Percentiles rank a stretch among this genome's conserved stretches.
Conservation (phyloP, 129 eudicot genomes). For the Ambrosia trifida region DNA sequence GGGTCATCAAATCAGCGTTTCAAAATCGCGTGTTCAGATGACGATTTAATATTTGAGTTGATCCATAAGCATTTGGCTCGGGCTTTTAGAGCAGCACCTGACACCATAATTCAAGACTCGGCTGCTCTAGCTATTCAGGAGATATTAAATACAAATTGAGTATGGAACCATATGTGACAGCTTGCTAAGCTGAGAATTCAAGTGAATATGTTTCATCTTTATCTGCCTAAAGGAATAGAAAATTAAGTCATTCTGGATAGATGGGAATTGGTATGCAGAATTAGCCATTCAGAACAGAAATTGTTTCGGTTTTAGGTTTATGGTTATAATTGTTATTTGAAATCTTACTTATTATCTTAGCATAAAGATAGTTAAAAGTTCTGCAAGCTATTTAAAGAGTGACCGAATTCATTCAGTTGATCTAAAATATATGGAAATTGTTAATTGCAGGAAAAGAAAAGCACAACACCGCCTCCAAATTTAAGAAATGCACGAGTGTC, state of each 20-base stretch:
- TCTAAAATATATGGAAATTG: background rate
- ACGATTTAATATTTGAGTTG: conserved; percentile 94
- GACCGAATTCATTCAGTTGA: background rate
- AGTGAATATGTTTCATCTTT: too few species aligned
- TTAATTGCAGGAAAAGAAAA: conserved; percentile 67
- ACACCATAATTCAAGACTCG: conserved; percentile 78
- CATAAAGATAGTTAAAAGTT: background rate
- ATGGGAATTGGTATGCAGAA: background rate
- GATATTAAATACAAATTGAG: too few species aligned
- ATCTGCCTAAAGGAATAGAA: background rate
- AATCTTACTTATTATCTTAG: background rate
- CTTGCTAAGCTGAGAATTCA: too few species aligned
- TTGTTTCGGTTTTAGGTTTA: background rate
- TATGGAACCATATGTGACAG: too few species aligned
- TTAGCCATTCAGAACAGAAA: background rate
- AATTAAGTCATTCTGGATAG: background rate
- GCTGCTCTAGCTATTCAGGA: conserved; percentile 99
- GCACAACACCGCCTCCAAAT: conserved; percentile 83
- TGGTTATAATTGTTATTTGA: background rate
- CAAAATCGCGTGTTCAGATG: conserved; percentile 93
- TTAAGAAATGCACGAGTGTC: conserved; percentile 36
- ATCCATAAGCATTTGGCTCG: conserved; percentile 94
- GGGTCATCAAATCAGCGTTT: conserved; percentile 71
- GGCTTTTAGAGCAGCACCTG: conserved; percentile 96
- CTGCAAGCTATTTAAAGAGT: background rate